Evolutionary conservation across 305 asterid species (phyloP).

Genomic region (Fraxinus dipetala): DNA sequence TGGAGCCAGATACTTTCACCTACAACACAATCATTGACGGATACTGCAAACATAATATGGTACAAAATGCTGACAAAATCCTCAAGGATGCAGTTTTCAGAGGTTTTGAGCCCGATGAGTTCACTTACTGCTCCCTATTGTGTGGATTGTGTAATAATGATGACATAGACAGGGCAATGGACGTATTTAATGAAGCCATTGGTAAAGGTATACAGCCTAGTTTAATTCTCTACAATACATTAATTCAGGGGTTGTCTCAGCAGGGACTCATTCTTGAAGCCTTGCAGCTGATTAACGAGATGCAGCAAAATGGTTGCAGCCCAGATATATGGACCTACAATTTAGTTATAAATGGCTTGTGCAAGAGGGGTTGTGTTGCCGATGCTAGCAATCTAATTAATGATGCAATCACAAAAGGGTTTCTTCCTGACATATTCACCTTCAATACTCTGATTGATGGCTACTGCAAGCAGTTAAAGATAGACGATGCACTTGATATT

Average conservation of each 20-base stretch:
- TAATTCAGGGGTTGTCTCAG: slow-evolving; percentile 68
- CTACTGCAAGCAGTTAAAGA: slow-evolving; percentile 72
- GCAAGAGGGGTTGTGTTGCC: slow-evolving; percentile 75
- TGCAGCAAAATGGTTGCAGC: slow-evolving; percentile 59
- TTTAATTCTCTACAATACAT: slow-evolving; percentile 56
- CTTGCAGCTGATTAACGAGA: slow-evolving; percentile 63
- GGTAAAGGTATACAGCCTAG: slow-evolving; percentile 53
- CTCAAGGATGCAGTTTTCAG: slow-evolving; percentile 59
- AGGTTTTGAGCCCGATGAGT: slow-evolving; percentile 80
- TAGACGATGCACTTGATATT: slow-evolving; percentile 64
- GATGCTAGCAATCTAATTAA: slow-evolving; percentile 64
- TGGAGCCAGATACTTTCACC: slow-evolving; percentile 73
- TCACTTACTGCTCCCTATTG: slow-evolving; percentile 72
- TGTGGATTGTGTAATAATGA: slow-evolving; percentile 68
- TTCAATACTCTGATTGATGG: slow-evolving; percentile 91
- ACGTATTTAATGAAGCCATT: slow-evolving; percentile 47
- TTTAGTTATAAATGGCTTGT: slow-evolving; percentile 66
- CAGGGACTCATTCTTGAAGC: slow-evolving; percentile 69
- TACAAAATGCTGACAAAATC: slow-evolving; percentile 60
- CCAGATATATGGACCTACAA: slow-evolving; percentile 81
- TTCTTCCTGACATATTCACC: slow-evolving; percentile 76
- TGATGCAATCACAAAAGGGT: slow-evolving; percentile 60
- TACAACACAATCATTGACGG: slow-evolving; percentile 81
- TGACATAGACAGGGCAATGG: slow-evolving; percentile 62
- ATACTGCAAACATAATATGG: slow-evolving; percentile 68